phyloP scores from a whole-genome alignment of 1,284 basidiomycete species.

The Psilocybe mexicana region DNA sequence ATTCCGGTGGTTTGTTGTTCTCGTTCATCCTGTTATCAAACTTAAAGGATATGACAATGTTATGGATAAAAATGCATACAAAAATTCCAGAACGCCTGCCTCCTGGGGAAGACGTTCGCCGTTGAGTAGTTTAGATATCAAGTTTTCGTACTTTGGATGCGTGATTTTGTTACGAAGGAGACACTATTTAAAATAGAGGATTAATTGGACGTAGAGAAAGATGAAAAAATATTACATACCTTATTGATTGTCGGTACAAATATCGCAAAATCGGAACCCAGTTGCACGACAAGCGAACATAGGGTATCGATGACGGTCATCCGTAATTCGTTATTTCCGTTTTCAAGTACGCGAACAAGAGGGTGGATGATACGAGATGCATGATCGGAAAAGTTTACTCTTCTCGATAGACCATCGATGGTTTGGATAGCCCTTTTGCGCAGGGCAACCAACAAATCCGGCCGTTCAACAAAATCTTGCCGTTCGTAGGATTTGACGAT shows the following conservation, averaged over 20 bases:
- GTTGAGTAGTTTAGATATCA: conserved; percentile 88
- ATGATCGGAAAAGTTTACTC: conserved; percentile 99
- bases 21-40: conserved; percentile 49
- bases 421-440: conserved; percentile 91
- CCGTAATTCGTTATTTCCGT: conserved; percentile 81
- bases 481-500: conserved; percentile 93
- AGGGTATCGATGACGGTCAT: conserved; percentile 92
- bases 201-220: neutral
- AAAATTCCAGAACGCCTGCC: conserved; percentile 55
- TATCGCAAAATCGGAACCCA: conserved; percentile 96
- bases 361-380: conserved; percentile 98
- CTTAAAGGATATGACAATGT: conserved; percentile 7
- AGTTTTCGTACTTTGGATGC: conserved; percentile 87
- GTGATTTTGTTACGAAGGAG: conserved; percentile 78
- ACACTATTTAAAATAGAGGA: conserved; percentile 48
- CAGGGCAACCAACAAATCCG: conserved; percentile 74
- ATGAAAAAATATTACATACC: conserved; percentile 43
- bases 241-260: conserved; percentile 98
- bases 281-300: conserved; percentile 89
- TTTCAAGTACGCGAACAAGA: conserved; percentile 84
- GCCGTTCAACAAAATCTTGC: conserved; percentile 68
- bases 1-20: conserved; percentile 63
- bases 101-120: conserved; percentile 90
- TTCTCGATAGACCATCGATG: conserved; percentile 87
- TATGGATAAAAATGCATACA: conserved; percentile 41